These are phyloP conservation scores for Ambrosiella beaveri DNA, from an alignment of 2,329 filamentous ascomycete genomes.

Conservation along the genomic window DNA sequence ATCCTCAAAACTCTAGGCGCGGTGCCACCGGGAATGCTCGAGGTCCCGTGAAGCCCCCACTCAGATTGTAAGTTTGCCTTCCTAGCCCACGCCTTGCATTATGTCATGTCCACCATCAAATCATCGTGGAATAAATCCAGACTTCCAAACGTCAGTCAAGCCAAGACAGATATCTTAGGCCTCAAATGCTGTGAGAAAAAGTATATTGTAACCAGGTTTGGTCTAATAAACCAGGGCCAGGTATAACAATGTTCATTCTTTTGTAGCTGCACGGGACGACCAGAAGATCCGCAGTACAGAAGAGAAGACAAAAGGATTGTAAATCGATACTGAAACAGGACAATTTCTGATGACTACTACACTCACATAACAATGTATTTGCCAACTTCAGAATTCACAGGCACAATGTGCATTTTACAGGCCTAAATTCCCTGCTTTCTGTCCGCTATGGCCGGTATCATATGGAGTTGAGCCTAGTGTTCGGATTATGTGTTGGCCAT, in stretches of 20 bases:
- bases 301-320: background rate
- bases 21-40: slow-evolving; percentile 5
- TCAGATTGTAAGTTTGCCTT: slow-evolving; percentile 1
- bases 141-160: too few relatives aligned
- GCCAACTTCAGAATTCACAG: too few relatives aligned
- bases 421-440: too few relatives aligned
- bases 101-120: background rate
- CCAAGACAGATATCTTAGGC: too few relatives aligned
- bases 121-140: too few relatives aligned
- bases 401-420: too few relatives aligned
- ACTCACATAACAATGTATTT: background rate
- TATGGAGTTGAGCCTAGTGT: too few relatives aligned
- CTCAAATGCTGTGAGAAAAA: background rate
- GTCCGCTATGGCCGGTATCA: too few relatives aligned
- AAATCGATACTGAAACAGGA: background rate
- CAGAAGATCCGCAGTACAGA: background rate
- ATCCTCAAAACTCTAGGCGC: slow-evolving; percentile 1
- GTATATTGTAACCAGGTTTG: too few relatives aligned
- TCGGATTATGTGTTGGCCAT: too few relatives aligned
- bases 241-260: background rate
- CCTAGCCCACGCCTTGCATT: background rate
- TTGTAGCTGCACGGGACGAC: background rate
- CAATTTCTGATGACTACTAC: background rate
- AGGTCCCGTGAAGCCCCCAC: slow-evolving; percentile 1
- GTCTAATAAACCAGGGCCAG: background rate